These are phyloP conservation scores for Arctium minus DNA, from an alignment of 129 eudicot genomes.

Conservation along the genomic window DNA sequence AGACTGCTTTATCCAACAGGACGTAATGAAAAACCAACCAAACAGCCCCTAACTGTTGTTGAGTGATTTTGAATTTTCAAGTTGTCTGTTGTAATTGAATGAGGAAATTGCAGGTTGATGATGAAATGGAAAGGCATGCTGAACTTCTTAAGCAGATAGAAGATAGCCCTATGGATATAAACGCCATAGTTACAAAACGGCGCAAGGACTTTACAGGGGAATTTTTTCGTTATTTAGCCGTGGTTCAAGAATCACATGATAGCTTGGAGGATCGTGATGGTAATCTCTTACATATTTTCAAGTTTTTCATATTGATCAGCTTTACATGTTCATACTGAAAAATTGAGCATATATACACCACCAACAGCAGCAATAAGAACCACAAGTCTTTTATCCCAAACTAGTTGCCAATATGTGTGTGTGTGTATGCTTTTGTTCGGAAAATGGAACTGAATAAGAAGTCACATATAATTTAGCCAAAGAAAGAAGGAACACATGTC, in stretches of 20 bases:
- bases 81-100: constrained; percentile 17
- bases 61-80: neutral
- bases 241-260: constrained; percentile 72
- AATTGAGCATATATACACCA: neutral
- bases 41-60: neutral
- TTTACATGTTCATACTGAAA: neutral
- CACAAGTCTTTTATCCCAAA: neutral
- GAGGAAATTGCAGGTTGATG: constrained; percentile 76
- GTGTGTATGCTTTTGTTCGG: neutral
- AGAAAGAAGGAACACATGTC: neutral
- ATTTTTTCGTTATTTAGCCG: constrained; percentile 66
- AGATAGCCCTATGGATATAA: constrained; percentile 76
- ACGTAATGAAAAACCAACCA: no score
- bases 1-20: no score
- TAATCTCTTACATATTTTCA: constrained; percentile 14
- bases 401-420: neutral
- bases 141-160: constrained; percentile 77
- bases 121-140: constrained; percentile 79
- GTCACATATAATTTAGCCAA: neutral
- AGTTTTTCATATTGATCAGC: neutral
- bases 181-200: constrained; percentile 83
- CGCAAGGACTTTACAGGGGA: constrained; percentile 83
- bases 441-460: neutral
- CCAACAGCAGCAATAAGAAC: neutral
- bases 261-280: constrained; percentile 94